Percentiles rank a stretch among this genome's conserved stretches.
These are phyloP conservation scores for Boechera retrofracta DNA, from an alignment of 345 rosid genomes.

Conservation along the genomic window DNA sequence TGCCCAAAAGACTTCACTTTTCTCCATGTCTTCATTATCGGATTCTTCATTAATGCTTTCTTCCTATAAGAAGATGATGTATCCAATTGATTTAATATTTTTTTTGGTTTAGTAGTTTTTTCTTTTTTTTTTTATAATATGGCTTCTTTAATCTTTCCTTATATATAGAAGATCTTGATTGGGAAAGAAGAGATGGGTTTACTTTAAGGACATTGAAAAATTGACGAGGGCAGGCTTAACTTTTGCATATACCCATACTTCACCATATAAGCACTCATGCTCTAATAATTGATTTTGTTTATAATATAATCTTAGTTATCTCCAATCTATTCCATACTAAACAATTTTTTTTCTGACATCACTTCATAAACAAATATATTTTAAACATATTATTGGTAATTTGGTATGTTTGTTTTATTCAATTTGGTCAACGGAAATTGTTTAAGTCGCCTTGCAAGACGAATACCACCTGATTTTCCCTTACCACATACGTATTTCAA, in stretches of 20 bases:
- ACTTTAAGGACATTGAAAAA: conserved; percentile 33
- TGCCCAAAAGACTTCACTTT: conserved; percentile 56
- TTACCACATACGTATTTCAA: background rate
- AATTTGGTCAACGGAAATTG: conserved; percentile 38
- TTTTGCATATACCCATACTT: conserved; percentile 28
- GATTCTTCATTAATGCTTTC: conserved; percentile 48
- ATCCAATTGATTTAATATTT: background rate
- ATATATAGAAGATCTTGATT: conserved; percentile 32
- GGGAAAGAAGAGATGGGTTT: conserved; percentile 16
- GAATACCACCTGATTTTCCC: conserved; percentile 24
- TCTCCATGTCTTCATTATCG: conserved; percentile 65
- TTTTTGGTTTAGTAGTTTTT: background rate
- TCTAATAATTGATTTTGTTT: conserved; percentile 27
- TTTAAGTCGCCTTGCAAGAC: conserved; percentile 12
- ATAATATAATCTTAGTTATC: background rate
- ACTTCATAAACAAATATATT: conserved; percentile 28
- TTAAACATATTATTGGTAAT: conserved; percentile 27
- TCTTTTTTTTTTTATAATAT: background rate
- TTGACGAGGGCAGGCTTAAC: conserved; percentile 33
- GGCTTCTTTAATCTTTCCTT: conserved; percentile 13
- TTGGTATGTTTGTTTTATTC: conserved; percentile 40
- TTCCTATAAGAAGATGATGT: conserved; percentile 28
- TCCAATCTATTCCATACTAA: background rate
- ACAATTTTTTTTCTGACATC: conserved; percentile 22
- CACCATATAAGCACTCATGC: conserved; percentile 31